phyloP scores from a whole-genome alignment of 371 early-diverging fungal species.

The Actinomucor elegans region DNA sequence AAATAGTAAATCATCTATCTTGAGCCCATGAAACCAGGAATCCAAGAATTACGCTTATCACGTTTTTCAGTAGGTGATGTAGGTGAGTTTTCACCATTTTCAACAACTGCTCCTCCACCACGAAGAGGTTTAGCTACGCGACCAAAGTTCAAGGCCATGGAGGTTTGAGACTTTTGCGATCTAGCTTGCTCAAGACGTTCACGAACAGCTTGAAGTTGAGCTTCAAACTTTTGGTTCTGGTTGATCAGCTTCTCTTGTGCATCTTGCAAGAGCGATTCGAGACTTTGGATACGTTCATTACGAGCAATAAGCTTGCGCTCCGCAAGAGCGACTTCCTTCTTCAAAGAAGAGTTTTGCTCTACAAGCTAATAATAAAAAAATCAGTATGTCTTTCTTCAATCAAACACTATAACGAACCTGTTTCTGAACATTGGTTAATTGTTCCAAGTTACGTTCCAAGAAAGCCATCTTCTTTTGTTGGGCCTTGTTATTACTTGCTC shows the following conservation, averaged over 20 bases:
- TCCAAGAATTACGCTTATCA: conserved; percentile 39
- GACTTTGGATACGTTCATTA: conserved; percentile 89
- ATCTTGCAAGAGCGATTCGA: conserved; percentile 87
- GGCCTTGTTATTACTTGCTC: conserved; percentile 78
- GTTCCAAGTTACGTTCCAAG: conserved; percentile 93
- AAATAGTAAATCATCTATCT: conserved; percentile 19
- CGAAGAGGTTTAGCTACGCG: conserved; percentile 91
- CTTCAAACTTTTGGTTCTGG: conserved; percentile 86
- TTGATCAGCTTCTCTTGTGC: conserved; percentile 69
- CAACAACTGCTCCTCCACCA: conserved; percentile 69
- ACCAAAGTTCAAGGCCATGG: conserved; percentile 68
- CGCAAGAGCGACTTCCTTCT: conserved; percentile 87
- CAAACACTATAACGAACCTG: conserved; percentile 63
- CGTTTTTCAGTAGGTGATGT: conserved; percentile 26
- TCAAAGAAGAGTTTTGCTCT: conserved; percentile 90
- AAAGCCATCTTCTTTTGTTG: conserved; percentile 95
- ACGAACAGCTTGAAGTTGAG: conserved; percentile 69
- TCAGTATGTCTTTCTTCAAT: not conserved
- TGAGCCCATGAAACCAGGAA: conserved; percentile 38
- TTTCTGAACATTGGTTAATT: conserved; percentile 91
- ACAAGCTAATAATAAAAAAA: conserved; percentile 64
- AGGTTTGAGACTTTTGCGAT: conserved; percentile 51
- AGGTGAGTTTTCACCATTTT: conserved; percentile 12
- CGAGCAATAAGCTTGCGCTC: conserved; percentile 90
- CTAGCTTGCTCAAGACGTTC: conserved; percentile 77